A percentile compares a stretch with the other conserved stretches of the same genome.
Conservation (phyloP, 2,329 filamentous ascomycete species). For the Cercospora sp. region DNA sequence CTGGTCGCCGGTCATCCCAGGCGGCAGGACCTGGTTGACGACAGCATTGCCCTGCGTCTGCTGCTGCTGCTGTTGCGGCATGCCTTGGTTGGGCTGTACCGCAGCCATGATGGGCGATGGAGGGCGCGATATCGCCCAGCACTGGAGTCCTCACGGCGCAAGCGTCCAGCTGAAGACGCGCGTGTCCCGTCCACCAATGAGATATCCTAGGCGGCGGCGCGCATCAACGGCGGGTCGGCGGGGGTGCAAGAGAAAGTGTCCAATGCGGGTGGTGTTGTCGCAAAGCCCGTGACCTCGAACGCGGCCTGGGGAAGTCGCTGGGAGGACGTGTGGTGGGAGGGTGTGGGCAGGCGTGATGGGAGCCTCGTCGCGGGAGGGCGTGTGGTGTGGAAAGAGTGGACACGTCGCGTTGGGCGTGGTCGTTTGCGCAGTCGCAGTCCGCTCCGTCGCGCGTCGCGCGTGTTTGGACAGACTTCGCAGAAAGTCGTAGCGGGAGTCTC, state of each 20-base stretch:
- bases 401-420: background rate
- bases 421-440: conserved; percentile 7
- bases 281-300: conserved; percentile 3
- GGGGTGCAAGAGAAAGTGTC: background rate
- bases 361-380: conserved; percentile 8
- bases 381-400: conserved; percentile 5
- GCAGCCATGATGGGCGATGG: conserved; percentile 31
- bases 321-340: background rate
- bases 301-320: conserved; percentile 13
- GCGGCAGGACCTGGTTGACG: conserved; percentile 31
- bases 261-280: conserved; percentile 12
- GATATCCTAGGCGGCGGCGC: conserved; percentile 15
- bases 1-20: conserved; percentile 71
- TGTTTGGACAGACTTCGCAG: conserved; percentile 11
- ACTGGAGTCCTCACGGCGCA: conserved; percentile 18
- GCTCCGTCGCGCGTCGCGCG: conserved; percentile 12
- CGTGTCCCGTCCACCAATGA: conserved; percentile 20
- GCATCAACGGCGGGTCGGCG: conserved; percentile 10
- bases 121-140: conserved; percentile 14
- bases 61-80: conserved; percentile 26
- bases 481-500: conserved; percentile 14
- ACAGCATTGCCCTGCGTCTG: conserved; percentile 25
- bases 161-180: conserved; percentile 23
- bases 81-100: conserved; percentile 34
- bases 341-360: conserved; percentile 14